Percentiles rank a stretch among this genome's conserved stretches.
Conservation (phyloP, 202 grass and related monocot genomes). For the Setaria italica region DNA sequence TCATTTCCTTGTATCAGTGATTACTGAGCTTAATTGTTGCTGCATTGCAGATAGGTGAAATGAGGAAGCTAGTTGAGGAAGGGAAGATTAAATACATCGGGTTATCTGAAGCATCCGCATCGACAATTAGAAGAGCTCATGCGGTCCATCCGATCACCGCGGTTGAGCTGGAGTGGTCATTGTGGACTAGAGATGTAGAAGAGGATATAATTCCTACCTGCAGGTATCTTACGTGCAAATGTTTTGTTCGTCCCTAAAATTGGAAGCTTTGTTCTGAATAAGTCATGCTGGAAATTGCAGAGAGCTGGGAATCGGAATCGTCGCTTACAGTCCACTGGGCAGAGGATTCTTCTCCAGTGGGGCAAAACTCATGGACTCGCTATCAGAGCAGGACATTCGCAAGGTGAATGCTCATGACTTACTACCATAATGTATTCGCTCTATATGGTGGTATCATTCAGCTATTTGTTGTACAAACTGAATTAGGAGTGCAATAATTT, state of each 20-base stretch:
- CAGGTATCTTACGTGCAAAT: not conserved
- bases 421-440: too few relatives aligned
- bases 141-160: conserved; percentile 64
- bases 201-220: not conserved
- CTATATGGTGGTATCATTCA: too few relatives aligned
- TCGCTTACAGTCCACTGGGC: not conserved
- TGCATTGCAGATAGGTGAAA: conserved; percentile 50
- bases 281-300: not conserved
- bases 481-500: not conserved
- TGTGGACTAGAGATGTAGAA: not conserved
- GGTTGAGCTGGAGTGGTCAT: conserved; percentile 40
- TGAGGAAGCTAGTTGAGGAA: conserved; percentile 60
- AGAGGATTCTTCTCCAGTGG: not conserved
- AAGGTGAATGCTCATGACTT: not conserved
- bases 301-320: not conserved
- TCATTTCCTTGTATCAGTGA: too few relatives aligned
- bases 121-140: conserved; percentile 62
- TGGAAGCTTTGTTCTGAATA: too few relatives aligned
- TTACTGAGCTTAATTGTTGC: too few relatives aligned
- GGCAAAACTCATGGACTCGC: not conserved
- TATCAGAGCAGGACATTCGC: not conserved
- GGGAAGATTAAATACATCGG: conserved; percentile 70
- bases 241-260: too few relatives aligned
- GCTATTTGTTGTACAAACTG: too few relatives aligned
- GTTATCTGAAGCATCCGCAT: conserved; percentile 63